Evolutionary conservation across 106 monocot genomes (phyloP), one percentile per base, ranked within the genome.

Genomic region (Allium cepa): DNA sequence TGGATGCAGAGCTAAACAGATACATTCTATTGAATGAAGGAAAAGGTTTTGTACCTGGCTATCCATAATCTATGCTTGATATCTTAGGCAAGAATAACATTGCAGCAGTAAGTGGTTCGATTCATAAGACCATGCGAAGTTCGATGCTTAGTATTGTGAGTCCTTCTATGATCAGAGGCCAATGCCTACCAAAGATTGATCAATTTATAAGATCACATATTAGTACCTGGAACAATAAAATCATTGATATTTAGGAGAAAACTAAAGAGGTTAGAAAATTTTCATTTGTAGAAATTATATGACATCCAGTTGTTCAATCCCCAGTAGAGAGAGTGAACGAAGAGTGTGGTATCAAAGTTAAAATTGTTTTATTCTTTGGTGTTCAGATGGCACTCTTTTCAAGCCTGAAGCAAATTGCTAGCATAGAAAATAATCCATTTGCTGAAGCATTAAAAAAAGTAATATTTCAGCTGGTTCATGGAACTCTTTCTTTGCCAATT

Each of bases 21-120:
- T 87, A 72, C 72, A 88, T 90, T 27, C 79, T 99, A 17, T 76
- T 92, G 83, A 99, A 81, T 56, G 97, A 99, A 73, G 78, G 89
- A 52, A 84, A 85, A 59, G 89, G 97, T 9, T 76, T 99, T 50
- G 71, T 99, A 50, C 92, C 97, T 68, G 97, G 92, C 2, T 99
- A 99, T 64, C 97, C 97, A 51, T 84, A 92, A 58, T 87, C 97
- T 50, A 99, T 99, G 97, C 66, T 89, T 5, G 84, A 99, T 59
- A 81, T 99, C 46, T 63, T 99, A 52, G 97, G 97, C 10, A 71
- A 65, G n/a, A 64, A 64, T 72, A 99, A 99, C 77, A 87, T 99
- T 60, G 89, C 92, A 48, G 86, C 97, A 16, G 92, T 99, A 7
- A 86, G 84, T 75, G 92, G 97, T 1, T 22, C 84, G 26, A 82